Evolutionary conservation across 768 basidiomycete species (phyloP).

Genomic region (Exidia glandulosa): DNA sequence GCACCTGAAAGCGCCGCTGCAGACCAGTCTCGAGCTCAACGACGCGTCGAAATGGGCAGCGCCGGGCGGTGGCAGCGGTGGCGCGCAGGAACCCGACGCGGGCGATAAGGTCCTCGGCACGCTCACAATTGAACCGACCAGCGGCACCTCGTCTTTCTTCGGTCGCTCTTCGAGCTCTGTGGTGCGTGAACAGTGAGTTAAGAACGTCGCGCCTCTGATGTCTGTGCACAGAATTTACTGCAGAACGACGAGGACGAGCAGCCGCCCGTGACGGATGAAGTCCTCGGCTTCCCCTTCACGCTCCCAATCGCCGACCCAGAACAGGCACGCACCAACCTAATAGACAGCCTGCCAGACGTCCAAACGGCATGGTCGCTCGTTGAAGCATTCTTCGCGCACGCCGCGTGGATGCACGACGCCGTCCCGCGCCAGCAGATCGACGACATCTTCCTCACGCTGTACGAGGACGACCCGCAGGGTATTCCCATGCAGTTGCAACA

Average conservation of each 20-base stretch:
- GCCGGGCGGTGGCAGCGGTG: background rate
- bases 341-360: conserved; percentile 3
- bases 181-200: too few species aligned
- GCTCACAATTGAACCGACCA: background rate
- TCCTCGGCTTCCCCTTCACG: background rate
- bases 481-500: background rate
- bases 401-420: conserved; percentile 66
- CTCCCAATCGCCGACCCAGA: background rate
- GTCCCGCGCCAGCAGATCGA: conserved; percentile 50
- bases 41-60: background rate
- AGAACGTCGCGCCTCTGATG: too few species aligned
- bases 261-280: background rate
- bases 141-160: background rate
- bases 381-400: conserved; percentile 50
- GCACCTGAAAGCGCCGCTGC: conserved; percentile 64
- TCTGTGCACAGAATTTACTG: background rate
- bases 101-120: background rate
- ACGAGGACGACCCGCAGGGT: conserved; percentile 16
- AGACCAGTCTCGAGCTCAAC: conserved; percentile 16
- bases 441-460: conserved; percentile 49
- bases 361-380: conserved; percentile 31
- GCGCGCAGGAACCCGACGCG: background rate
- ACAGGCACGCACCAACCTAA: background rate
- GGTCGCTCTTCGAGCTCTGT: background rate
- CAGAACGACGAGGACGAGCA: background rate